These are phyloP conservation scores for Physaria fendleri DNA, from an alignment of 345 rosid species.

Conservation along the genomic window DNA sequence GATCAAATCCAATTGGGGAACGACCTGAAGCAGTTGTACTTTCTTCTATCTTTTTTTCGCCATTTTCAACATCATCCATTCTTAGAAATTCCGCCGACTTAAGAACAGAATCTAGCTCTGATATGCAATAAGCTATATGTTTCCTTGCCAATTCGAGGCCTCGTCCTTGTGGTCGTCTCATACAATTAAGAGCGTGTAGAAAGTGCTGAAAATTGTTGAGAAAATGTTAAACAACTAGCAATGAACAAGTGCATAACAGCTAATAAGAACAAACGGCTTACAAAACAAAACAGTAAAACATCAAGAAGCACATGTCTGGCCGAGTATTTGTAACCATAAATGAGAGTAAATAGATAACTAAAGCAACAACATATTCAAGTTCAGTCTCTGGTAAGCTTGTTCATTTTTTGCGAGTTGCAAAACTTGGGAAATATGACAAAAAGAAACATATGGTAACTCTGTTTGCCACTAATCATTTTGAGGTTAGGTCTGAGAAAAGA, in stretches of 20 bases:
- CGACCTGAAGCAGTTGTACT: conserved; percentile 85
- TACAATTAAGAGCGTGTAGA: conserved; percentile 69
- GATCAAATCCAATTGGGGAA: conserved; percentile 83
- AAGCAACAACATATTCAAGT: neutral
- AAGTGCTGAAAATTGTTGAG: conserved; percentile 62
- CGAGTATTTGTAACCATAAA: neutral
- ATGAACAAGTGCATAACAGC: conserved; percentile 1
- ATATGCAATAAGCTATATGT: conserved; percentile 69
- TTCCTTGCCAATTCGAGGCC: conserved; percentile 90
- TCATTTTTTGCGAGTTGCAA: neutral
- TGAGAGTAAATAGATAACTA: neutral
- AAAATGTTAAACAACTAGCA: conserved; percentile 13
- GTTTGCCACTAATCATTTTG: neutral
- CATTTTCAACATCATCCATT: conserved; percentile 32
- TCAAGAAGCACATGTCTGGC: neutral
- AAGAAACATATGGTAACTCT: neutral
- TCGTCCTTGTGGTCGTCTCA: conserved; percentile 95
- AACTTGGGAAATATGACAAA: neutral
- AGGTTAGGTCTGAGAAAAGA: neutral
- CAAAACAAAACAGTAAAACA: neutral
- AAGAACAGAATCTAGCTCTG: conserved; percentile 64
- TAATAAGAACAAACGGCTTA: neutral
- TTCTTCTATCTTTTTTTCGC: conserved; percentile 40
- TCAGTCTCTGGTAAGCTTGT: neutral
- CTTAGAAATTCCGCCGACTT: conserved; percentile 48